These are phyloP conservation scores for Hypoxylon sp. DNA, from an alignment of 2,329 filamentous ascomycete genomes.

Conservation along the genomic window DNA sequence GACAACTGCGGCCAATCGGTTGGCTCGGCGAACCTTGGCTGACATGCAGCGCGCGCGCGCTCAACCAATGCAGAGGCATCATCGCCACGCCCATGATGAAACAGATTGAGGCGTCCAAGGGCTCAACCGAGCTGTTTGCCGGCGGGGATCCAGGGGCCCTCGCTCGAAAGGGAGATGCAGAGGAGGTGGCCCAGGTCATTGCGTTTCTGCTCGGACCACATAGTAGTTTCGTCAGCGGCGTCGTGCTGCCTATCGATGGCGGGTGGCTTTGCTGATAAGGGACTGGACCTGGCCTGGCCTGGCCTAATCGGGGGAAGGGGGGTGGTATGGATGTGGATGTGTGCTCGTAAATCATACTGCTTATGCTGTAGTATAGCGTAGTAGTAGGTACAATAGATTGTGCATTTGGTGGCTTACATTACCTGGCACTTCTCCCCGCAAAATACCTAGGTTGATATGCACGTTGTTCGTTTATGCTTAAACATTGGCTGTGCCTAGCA, in stretches of 20 bases:
- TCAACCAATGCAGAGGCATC: background rate
- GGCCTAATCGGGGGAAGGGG: too few species aligned
- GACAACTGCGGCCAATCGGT: background rate
- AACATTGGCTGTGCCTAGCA: background rate
- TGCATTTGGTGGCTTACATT: too few species aligned
- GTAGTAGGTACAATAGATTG: too few species aligned
- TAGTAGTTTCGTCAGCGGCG: slow-evolving; percentile 24
- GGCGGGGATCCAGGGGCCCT: slow-evolving; percentile 17
- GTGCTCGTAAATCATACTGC: background rate
- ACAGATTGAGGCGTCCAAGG: background rate
- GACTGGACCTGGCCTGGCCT: background rate
- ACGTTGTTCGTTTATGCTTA: slow-evolving; percentile 14
- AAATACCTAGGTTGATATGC: background rate
- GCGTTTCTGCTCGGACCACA: slow-evolving; percentile 21
- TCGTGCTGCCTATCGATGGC: slow-evolving; percentile 17
- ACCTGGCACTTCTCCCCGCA: background rate
- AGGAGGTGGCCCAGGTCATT: slow-evolving; percentile 25
- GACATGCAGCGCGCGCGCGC: background rate
- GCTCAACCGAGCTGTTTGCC: slow-evolving; percentile 12
- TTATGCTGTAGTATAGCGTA: background rate
- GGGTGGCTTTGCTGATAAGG: slow-evolving; percentile 8
- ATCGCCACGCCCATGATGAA: slow-evolving; percentile 2
- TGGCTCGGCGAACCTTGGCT: slow-evolving; percentile 4
- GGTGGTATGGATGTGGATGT: background rate
- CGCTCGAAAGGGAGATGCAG: slow-evolving; percentile 18